A percentile compares a stretch with the other conserved stretches of the same genome.
Conservation (phyloP, 2,329 filamentous ascomycete genomes). For the Aphanoascus verrucosus region DNA sequence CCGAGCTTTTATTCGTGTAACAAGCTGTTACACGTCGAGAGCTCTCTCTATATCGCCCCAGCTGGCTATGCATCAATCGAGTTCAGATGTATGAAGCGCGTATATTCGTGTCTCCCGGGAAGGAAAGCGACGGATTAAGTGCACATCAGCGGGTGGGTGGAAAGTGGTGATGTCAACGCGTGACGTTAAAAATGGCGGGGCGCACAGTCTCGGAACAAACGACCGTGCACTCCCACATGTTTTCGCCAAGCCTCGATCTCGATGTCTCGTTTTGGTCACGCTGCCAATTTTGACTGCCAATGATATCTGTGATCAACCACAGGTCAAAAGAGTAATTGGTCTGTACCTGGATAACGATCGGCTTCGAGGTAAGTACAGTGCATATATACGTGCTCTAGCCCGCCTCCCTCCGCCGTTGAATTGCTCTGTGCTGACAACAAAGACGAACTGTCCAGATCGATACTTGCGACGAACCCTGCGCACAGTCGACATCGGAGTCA, state of each 20-base stretch:
- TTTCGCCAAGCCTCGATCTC: constrained; percentile 4
- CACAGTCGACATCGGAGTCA: constrained; percentile 8
- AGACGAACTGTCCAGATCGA: background rate
- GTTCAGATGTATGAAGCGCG: no score
- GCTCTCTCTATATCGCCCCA: no score
- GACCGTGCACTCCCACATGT: constrained; percentile 3
- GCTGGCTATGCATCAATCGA: no score
- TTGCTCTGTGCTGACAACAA: background rate
- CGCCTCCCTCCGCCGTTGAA: background rate
- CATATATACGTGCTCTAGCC: background rate
- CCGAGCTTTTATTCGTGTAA: no score
- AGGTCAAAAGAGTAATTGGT: background rate
- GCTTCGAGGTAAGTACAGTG: background rate
- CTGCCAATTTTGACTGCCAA: background rate
- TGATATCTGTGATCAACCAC: background rate
- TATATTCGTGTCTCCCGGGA: no score
- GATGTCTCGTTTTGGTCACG: background rate
- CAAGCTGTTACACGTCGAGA: no score
- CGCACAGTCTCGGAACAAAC: background rate
- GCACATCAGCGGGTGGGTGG: no score
- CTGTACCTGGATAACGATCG: background rate
- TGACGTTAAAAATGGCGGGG: background rate
- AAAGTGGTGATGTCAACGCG: no score
- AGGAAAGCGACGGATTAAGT: no score
- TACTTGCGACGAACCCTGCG: background rate